phyloP scores from a whole-genome alignment of 1,139 yeast species.

The Suhomyces kunorum region DNA sequence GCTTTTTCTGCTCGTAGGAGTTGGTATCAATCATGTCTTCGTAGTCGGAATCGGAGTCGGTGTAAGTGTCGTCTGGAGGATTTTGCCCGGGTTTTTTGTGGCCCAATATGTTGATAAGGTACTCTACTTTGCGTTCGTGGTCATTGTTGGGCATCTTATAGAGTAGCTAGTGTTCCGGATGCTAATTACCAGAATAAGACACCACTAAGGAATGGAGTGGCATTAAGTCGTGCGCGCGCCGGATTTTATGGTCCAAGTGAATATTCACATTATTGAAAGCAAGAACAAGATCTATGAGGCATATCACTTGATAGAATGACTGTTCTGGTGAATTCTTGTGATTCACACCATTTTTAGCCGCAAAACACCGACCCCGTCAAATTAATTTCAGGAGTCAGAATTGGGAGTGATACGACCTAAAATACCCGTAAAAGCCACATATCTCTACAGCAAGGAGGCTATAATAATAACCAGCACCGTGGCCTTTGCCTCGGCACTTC shows the following conservation, averaged over 20 bases:
- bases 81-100: constrained; percentile 7
- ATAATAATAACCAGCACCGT: too few species aligned
- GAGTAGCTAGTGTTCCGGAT: not conserved
- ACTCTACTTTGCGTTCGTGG: constrained; percentile 15
- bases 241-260: too few species aligned
- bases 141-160: constrained; percentile 9
- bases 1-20: constrained; percentile 7
- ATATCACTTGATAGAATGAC: too few species aligned
- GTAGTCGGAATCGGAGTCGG: constrained; percentile 14
- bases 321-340: too few species aligned
- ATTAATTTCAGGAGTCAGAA: too few species aligned
- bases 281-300: too few species aligned
- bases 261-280: too few species aligned
- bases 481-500: too few species aligned
- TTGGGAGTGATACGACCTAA: too few species aligned
- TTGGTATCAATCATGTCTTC: constrained; percentile 14
- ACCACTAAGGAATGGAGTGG: constrained; percentile 5
- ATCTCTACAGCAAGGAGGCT: not conserved
- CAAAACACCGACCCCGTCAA: too few species aligned
- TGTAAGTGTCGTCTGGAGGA: not conserved
- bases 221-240: constrained; percentile 1
- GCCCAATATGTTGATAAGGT: constrained; percentile 17
- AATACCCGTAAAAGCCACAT: not conserved
- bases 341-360: too few species aligned
- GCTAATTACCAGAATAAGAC: constrained; percentile 3